These are phyloP conservation scores for Clonostachys chloroleuca DNA, from an alignment of 2,329 filamentous ascomycete genomes.

Conservation along the genomic window DNA sequence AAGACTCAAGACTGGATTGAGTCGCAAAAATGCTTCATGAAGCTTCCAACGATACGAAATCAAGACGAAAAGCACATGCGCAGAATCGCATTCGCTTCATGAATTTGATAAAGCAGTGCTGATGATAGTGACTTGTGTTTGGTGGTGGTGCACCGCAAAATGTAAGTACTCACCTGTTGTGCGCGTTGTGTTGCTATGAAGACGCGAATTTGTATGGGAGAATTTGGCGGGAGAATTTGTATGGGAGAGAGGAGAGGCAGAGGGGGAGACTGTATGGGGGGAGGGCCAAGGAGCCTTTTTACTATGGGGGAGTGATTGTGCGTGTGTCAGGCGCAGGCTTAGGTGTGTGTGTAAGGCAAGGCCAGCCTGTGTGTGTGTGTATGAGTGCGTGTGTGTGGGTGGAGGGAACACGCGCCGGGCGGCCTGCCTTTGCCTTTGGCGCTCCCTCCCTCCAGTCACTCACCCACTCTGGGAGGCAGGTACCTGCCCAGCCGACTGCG, in stretches of 20 bases:
- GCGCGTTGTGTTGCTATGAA: slow-evolving; percentile 37
- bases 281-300: slow-evolving; percentile 55
- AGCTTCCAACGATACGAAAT: not conserved
- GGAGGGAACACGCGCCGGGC: no score
- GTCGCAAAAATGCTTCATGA: slow-evolving; percentile 1
- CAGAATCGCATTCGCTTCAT: not conserved
- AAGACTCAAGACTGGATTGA: not conserved
- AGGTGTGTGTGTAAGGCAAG: no score
- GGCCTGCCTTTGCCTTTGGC: no score
- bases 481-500: not conserved
- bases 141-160: slow-evolving; percentile 17
- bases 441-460: no score
- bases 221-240: slow-evolving; percentile 33
- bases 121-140: slow-evolving; percentile 12
- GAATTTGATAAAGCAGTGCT: slow-evolving; percentile 5
- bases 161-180: slow-evolving; percentile 48
- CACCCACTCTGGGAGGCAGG: not conserved
- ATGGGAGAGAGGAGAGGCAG: slow-evolving; percentile 55
- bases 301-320: slow-evolving; percentile 62
- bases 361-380: no score
- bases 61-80: not conserved
- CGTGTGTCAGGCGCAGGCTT: slow-evolving; percentile 11
- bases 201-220: slow-evolving; percentile 45
- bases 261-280: slow-evolving; percentile 48
- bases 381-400: no score